phyloP scores from a whole-genome alignment of 1,284 basidiomycete species.

The Testicularia cyperi region DNA sequence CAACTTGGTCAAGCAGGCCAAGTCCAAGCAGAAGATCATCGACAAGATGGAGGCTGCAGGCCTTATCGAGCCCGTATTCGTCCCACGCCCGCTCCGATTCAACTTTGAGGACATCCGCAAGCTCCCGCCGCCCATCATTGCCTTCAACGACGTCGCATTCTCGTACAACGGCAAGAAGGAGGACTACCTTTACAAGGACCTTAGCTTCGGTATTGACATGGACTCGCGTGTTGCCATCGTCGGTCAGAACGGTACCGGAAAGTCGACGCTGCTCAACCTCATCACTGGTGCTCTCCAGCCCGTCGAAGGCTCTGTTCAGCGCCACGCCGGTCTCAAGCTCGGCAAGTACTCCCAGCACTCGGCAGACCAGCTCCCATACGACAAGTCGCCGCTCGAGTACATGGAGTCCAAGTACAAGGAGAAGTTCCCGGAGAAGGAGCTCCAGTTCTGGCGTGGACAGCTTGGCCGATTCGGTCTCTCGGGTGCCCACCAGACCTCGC shows the following conservation, averaged over 20 bases:
- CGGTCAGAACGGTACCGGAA: constrained; percentile 96
- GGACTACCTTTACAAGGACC: constrained; percentile 82
- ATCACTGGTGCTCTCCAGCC: constrained; percentile 85
- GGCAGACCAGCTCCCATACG: constrained; percentile 95
- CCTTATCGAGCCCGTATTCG: constrained; percentile 84
- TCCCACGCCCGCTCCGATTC: constrained; percentile 75
- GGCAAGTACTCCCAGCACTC: constrained; percentile 91
- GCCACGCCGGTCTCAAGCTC: constrained; percentile 88
- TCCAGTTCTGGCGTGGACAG: constrained; percentile 88
- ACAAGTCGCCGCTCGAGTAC: constrained; percentile 89
- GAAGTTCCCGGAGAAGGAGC: constrained; percentile 93
- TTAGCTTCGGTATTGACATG: constrained; percentile 85
- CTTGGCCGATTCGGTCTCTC: constrained; percentile 94
- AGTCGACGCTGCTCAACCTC: constrained; percentile 93
- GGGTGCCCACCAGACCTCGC: constrained; percentile 86
- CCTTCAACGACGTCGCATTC: constrained; percentile 92
- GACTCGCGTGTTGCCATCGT: constrained; percentile 94
- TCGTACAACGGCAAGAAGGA: constrained; percentile 80
- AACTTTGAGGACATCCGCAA: constrained; percentile 93
- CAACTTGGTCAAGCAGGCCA: constrained; percentile 96
- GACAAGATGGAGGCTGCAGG: constrained; percentile 99
- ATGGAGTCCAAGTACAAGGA: constrained; percentile 67
- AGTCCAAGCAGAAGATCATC: constrained; percentile 96
- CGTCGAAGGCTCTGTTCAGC: constrained; percentile 78
- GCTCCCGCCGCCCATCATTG: constrained; percentile 94